phyloP scores from a whole-genome alignment of 2,329 filamentous ascomycete genomes.

The Fusarium sp. region DNA sequence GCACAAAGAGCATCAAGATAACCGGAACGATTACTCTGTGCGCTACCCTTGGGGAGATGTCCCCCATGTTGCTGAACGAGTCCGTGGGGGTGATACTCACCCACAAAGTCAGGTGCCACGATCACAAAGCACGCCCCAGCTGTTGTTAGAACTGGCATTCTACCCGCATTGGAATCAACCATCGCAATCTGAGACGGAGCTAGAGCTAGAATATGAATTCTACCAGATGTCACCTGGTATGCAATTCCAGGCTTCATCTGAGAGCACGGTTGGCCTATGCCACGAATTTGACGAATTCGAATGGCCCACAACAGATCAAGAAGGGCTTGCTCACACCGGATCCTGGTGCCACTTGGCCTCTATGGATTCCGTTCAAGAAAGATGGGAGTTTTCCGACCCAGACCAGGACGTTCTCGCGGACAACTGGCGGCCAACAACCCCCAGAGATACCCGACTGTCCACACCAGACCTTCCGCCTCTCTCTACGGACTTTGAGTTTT shows the following conservation, averaged over 20 bases:
- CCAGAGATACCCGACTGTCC: conserved; percentile 33
- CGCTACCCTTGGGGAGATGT: not conserved
- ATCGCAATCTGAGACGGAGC: not conserved
- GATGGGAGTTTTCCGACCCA: not conserved
- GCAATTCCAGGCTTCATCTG: conserved; percentile 11
- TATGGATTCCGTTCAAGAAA: not conserved
- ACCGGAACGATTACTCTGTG: not conserved
- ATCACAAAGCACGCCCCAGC: conserved; percentile 15
- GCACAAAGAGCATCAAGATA: not conserved
- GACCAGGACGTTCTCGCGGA: conserved; percentile 8
- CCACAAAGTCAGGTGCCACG: not conserved
- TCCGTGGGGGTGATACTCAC: conserved; percentile 5
- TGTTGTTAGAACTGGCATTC: conserved; percentile 1
- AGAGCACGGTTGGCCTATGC: not conserved
- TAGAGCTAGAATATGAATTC: conserved; percentile 1
- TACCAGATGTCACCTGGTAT: conserved; percentile 16
- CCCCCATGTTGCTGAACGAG: conserved; percentile 5
- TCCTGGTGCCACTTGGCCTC: conserved; percentile 38
- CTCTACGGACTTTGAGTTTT: conserved; percentile 45
- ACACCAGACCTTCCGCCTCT: conserved; percentile 43
- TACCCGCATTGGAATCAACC: not conserved
- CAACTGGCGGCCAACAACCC: conserved; percentile 34
- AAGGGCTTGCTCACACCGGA: conserved; percentile 30
- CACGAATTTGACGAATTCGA: not conserved
- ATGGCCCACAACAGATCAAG: not conserved